phyloP scores from a whole-genome alignment of 352 stramenopile genomes.

The Phytophthora fragariae region DNA sequence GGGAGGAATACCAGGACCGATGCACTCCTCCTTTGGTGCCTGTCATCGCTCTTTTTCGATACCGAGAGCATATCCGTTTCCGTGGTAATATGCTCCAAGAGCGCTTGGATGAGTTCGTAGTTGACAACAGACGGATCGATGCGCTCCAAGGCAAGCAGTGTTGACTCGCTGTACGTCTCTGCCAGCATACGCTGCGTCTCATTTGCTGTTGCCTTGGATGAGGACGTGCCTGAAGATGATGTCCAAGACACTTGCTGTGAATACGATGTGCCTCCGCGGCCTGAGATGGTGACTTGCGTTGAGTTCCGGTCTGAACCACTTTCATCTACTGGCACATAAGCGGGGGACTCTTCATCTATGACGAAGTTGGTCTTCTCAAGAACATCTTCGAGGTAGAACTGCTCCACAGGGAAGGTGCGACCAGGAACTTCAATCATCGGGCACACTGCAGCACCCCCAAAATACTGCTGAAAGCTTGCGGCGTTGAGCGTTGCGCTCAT shows the following conservation, averaged over 20 bases:
- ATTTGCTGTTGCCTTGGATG: constrained; percentile 22
- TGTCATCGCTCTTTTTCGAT: constrained; percentile 5
- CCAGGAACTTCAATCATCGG: constrained; percentile 93
- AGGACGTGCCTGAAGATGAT: constrained; percentile 37
- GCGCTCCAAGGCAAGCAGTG: constrained; percentile 81
- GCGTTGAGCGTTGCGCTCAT: constrained; percentile 98
- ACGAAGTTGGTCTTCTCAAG: constrained; percentile 88
- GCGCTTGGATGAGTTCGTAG: constrained; percentile 93
- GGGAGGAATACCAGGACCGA: constrained; percentile 97
- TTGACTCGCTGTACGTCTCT: constrained; percentile 88
- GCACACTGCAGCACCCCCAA: constrained; percentile 82
- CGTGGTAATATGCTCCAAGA: constrained; percentile 85
- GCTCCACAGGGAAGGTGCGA: constrained; percentile 96
- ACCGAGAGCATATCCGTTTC: constrained; percentile 56
- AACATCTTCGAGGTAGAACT: constrained; percentile 96
- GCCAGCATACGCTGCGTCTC: constrained; percentile 35
- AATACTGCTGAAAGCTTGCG: constrained; percentile 96
- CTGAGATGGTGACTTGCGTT: constrained; percentile 69
- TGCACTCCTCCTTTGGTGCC: constrained; percentile 42
- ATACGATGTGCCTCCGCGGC: constrained; percentile 67
- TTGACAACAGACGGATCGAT: constrained; percentile 94
- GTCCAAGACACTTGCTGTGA: constrained; percentile 72
- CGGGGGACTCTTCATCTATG: constrained; percentile 76
- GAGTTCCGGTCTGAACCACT: constrained; percentile 38
- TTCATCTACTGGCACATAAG: constrained; percentile 49